These are phyloP conservation scores for Artomyces pyxidatus DNA, from an alignment of 768 basidiomycete genomes.

Conservation along the genomic window DNA sequence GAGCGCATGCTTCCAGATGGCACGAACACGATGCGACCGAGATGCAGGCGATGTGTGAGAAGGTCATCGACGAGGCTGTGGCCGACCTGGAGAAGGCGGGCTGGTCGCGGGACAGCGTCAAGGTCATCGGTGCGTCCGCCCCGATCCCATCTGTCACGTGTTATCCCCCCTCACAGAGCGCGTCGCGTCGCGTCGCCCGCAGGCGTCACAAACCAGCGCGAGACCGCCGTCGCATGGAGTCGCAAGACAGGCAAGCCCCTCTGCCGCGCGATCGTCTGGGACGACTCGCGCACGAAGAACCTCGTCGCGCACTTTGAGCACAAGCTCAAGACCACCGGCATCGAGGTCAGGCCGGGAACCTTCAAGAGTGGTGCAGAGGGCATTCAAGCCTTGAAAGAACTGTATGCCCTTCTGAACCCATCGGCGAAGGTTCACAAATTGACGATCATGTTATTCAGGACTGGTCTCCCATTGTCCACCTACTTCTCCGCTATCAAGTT, in stretches of 20 bases:
- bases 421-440: no score
- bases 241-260: constrained; percentile 82
- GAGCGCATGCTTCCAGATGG: constrained; percentile 51
- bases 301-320: constrained; percentile 75
- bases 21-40: constrained; percentile 90
- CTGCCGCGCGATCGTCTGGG: constrained; percentile 91
- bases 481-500: constrained; percentile 98
- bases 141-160: not conserved
- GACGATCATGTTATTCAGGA: constrained; percentile 51
- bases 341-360: constrained; percentile 58
- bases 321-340: constrained; percentile 62
- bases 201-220: constrained; percentile 97
- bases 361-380: constrained; percentile 69
- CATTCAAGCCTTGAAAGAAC: constrained; percentile 50
- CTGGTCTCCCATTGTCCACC: constrained; percentile 90
- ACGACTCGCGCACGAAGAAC: constrained; percentile 86
- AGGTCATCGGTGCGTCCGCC: constrained; percentile 71
- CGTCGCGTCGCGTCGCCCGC: constrained; percentile 3
- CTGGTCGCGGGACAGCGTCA: constrained; percentile 74
- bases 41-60: constrained; percentile 65
- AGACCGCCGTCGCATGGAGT: constrained; percentile 93
- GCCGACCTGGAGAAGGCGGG: constrained; percentile 65
- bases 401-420: no score
- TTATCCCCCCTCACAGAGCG: constrained; percentile 3
- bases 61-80: constrained; percentile 68